Conservation (phyloP, 805 yeast species). For the Tetrapisispora phaffii region DNA sequence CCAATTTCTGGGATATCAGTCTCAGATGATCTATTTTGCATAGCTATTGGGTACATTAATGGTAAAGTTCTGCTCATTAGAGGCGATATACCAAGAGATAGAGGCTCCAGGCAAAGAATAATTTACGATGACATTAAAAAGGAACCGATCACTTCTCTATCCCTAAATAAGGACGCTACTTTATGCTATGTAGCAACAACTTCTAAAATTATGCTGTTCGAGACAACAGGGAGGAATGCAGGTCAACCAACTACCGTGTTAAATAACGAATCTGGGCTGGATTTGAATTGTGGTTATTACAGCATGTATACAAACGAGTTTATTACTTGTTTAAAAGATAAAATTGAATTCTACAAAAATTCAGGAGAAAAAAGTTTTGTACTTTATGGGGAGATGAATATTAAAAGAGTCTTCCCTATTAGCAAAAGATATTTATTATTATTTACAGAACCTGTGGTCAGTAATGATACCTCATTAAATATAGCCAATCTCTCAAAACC, state of each 20-base stretch:
- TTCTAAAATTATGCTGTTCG: slow-evolving; percentile 55
- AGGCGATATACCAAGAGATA: slow-evolving; percentile 80
- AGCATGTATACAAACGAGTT: slow-evolving; percentile 39
- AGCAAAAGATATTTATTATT: slow-evolving; percentile 50
- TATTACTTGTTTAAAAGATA: slow-evolving; percentile 56
- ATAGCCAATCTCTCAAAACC: slow-evolving; percentile 28
- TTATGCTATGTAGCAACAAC: slow-evolving; percentile 67
- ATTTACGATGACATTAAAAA: slow-evolving; percentile 50
- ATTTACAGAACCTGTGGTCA: slow-evolving; percentile 39
- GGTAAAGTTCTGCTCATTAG: slow-evolving; percentile 74
- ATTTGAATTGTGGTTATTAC: slow-evolving; percentile 32
- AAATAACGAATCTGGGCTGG: slow-evolving; percentile 40
- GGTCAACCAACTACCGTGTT: slow-evolving; percentile 47
- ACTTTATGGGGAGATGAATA: slow-evolving; percentile 48
- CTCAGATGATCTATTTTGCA: slow-evolving; percentile 19
- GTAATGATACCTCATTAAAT: slow-evolving; percentile 36
- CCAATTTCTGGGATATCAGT: slow-evolving; percentile 41
- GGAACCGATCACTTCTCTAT: slow-evolving; percentile 76
- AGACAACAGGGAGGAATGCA: slow-evolving; percentile 69
- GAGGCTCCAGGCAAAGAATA: slow-evolving; percentile 80
- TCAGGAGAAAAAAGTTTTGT: slow-evolving; percentile 45
- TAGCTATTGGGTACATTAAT: slow-evolving; percentile 30
- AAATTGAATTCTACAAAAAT: slow-evolving; percentile 51
- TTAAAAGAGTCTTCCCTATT: slow-evolving; percentile 35
- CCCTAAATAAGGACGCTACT: slow-evolving; percentile 41